These are phyloP conservation scores for Neurospora crassa DNA, from an alignment of 2,329 filamentous ascomycete species.

Conservation along the genomic window DNA sequence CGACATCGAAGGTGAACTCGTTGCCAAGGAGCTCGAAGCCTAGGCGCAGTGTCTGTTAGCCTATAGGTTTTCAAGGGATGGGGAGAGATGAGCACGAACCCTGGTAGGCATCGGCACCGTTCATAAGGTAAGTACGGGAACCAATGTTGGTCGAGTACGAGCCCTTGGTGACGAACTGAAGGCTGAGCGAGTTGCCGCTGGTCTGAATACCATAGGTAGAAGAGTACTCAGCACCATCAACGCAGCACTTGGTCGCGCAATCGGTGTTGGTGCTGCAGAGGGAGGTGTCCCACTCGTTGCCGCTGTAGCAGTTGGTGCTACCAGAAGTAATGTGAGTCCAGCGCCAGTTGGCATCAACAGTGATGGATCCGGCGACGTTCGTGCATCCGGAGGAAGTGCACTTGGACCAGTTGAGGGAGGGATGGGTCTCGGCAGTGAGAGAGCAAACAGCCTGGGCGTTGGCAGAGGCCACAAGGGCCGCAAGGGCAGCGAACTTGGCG, in stretches of 20 bases:
- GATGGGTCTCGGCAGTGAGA: conserved; percentile 39
- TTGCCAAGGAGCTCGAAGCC: conserved; percentile 54
- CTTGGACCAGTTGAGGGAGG: conserved; percentile 40
- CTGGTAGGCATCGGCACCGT: conserved; percentile 51
- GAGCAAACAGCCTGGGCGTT: conserved; percentile 43
- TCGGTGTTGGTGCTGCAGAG: conserved; percentile 31
- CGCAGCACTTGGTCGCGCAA: conserved; percentile 40
- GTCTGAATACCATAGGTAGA: conserved; percentile 45
- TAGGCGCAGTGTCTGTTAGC: conserved; percentile 1
- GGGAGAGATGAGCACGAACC: conserved; percentile 16
- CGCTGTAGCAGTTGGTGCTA: conserved; percentile 47
- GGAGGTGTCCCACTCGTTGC: conserved; percentile 37
- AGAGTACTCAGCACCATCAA: conserved; percentile 44
- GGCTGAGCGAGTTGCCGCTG: conserved; percentile 38
- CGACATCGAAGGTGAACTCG: conserved; percentile 65
- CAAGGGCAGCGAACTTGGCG: conserved; percentile 24
- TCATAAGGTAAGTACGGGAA: conserved; percentile 56
- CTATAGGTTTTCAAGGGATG: not conserved
- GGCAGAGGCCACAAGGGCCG: conserved; percentile 32
- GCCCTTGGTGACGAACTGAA: conserved; percentile 48
- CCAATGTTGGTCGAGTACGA: conserved; percentile 37
- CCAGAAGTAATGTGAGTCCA: conserved; percentile 42
- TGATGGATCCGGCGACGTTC: conserved; percentile 38
- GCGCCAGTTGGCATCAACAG: conserved; percentile 52
- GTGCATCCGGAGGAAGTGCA: conserved; percentile 45